Conservation (phyloP, 2,329 filamentous ascomycete species). For the Fusarium poae region DNA sequence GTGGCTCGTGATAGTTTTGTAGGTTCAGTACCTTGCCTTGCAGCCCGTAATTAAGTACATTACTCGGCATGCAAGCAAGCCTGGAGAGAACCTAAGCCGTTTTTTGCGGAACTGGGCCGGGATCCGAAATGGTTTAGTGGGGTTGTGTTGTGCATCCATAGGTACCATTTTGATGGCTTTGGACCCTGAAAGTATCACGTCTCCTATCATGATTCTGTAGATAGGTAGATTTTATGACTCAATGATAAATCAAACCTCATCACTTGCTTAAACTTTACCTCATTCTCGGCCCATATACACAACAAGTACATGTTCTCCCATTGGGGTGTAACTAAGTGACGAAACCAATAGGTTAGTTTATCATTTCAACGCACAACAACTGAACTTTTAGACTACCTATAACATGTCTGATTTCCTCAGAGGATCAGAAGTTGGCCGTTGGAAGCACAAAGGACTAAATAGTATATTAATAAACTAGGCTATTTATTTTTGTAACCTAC, state of each 20-base stretch:
- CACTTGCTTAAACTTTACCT: too few species aligned
- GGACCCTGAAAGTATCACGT: conserved; percentile 10
- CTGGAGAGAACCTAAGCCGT: conserved; percentile 6
- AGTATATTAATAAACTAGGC: too few species aligned
- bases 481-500: background rate
- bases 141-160: background rate
- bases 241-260: background rate
- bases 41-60: background rate
- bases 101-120: conserved; percentile 27
- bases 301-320: background rate
- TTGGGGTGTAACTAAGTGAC: background rate
- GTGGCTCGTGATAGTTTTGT: background rate
- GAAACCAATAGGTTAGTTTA: background rate
- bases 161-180: background rate
- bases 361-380: background rate
- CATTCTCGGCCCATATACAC: background rate
- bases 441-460: background rate
- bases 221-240: background rate
- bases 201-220: background rate
- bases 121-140: conserved; percentile 39
- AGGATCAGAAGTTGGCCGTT: background rate
- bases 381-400: too few species aligned
- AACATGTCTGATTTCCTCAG: background rate
- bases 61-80: conserved; percentile 3
- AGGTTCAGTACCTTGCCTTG: conserved; percentile 8